phyloP scores from a whole-genome alignment of 257 asterid genomes.

The Solanum chiquidenum region DNA sequence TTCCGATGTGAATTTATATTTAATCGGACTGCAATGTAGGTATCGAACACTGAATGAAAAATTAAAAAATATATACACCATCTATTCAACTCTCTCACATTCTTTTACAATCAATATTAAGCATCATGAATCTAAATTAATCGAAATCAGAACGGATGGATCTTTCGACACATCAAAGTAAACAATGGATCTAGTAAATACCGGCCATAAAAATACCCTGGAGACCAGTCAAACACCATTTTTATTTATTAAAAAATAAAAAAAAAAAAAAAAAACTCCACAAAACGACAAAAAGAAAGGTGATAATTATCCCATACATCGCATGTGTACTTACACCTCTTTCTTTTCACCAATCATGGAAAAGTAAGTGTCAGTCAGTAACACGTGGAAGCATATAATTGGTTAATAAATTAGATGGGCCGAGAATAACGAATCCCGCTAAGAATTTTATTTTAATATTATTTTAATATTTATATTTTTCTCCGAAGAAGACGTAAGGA shows the following conservation, averaged over 20 bases:
- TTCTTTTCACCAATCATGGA: background rate
- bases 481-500: background rate
- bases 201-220: background rate
- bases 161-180: background rate
- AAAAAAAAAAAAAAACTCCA: background rate
- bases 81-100: too few species aligned
- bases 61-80: background rate
- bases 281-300: background rate
- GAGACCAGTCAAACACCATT: background rate
- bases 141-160: fast-evolving
- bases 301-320: background rate
- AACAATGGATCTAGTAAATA: background rate
- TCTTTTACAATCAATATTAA: too few species aligned
- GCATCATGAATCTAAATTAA: background rate
- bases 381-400: background rate
- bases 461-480: background rate
- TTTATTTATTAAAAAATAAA: background rate
- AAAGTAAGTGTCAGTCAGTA: background rate
- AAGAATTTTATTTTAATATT: background rate
- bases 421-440: background rate
- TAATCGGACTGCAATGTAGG: too few species aligned
- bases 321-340: background rate
- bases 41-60: too few species aligned
- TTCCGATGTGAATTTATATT: too few species aligned
- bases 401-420: background rate